phyloP scores from a whole-genome alignment of 148 eudicot genomes.

The Rhododendron simsii region DNA sequence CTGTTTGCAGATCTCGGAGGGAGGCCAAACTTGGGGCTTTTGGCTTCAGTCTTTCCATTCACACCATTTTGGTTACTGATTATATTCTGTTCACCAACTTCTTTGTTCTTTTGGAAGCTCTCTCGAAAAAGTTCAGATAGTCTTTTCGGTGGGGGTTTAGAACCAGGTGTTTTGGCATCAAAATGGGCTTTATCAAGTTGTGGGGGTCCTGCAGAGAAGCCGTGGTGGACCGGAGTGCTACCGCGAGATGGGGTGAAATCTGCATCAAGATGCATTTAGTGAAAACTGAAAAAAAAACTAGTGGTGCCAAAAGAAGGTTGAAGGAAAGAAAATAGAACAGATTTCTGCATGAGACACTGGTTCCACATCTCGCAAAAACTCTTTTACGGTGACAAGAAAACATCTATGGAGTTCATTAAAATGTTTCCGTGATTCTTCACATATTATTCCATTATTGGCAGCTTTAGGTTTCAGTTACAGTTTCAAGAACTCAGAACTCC shows the following conservation, averaged over 20 bases:
- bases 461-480: neutral
- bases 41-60: slow-evolving; percentile 10
- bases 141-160: slow-evolving; percentile 27
- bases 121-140: slow-evolving; percentile 65
- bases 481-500: neutral
- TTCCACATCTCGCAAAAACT: neutral
- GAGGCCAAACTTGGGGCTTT: neutral
- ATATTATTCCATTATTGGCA: neutral
- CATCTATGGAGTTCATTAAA: neutral
- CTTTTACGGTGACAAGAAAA: neutral
- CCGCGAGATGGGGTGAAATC: slow-evolving; percentile 85
- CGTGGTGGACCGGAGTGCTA: slow-evolving; percentile 59
- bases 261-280: slow-evolving; percentile 27
- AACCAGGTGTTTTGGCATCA: neutral
- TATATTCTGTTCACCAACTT: slow-evolving; percentile 11
- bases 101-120: slow-evolving; percentile 34
- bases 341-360: neutral
- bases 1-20: slow-evolving; percentile 25
- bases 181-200: slow-evolving; percentile 15
- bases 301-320: neutral
- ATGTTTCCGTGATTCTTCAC: neutral
- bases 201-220: slow-evolving; percentile 36
- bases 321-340: neutral
- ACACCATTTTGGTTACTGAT: slow-evolving; percentile 2
- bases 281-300: neutral